Evolutionary conservation across 192 early-diverging fungal species (phyloP).

Genomic region (Phlyctochytrium planicorne): DNA sequence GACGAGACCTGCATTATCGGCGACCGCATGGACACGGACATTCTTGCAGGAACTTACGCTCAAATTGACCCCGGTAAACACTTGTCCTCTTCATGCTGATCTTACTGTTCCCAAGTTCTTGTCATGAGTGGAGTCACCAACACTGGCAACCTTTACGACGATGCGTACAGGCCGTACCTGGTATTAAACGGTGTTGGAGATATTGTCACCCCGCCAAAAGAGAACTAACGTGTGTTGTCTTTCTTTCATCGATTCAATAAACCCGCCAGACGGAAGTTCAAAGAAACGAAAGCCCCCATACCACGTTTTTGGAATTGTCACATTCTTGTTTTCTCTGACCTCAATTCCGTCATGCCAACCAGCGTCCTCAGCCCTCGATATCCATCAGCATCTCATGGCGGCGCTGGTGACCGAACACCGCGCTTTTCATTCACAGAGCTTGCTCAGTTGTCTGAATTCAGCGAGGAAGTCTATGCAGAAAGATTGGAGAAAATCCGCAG

Average conservation of each 20-base stretch:
- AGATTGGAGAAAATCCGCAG: conserved; percentile 20
- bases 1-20: conserved; percentile 64
- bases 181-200: conserved; percentile 51
- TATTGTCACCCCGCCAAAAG: conserved; percentile 11
- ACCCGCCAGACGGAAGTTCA: too few species aligned
- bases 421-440: conserved; percentile 7
- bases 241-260: too few species aligned
- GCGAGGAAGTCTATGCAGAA: conserved; percentile 19
- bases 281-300: too few species aligned
- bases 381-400: background rate
- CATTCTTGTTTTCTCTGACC: too few species aligned
- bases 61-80: conserved; percentile 62
- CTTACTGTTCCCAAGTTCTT: conserved; percentile 40
- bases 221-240: too few species aligned
- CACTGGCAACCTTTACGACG: conserved; percentile 37
- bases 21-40: conserved; percentile 69
- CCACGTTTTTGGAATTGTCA: too few species aligned
- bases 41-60: conserved; percentile 58
- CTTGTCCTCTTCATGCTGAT: too few species aligned
- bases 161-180: conserved; percentile 56
- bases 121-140: conserved; percentile 57
- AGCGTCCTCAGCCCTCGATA: background rate
- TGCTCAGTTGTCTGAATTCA: conserved; percentile 27
- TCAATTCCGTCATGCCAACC: too few species aligned
- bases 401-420: background rate